A percentile compares a stretch with the other conserved stretches of the same genome.
These are phyloP conservation scores for Xanthoceras sorbifolium DNA, from an alignment of 345 rosid genomes.

Conservation along the genomic window DNA sequence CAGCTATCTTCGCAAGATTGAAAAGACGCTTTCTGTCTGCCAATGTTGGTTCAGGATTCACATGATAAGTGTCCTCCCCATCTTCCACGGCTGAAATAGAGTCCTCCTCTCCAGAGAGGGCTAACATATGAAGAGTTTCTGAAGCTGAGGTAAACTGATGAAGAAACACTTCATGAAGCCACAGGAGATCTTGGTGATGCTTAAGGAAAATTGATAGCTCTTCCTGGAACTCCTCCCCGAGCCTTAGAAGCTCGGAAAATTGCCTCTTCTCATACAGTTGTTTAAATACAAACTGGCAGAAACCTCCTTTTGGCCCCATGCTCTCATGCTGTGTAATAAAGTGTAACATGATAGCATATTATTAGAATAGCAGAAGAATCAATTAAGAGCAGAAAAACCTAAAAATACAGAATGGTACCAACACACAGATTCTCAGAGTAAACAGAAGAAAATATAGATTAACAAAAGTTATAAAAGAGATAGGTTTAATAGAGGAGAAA, in stretches of 20 bases:
- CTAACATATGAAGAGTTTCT: constrained; percentile 77
- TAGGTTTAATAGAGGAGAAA: not conserved
- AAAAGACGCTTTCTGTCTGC: constrained; percentile 76
- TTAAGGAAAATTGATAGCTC: constrained; percentile 71
- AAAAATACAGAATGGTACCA: not conserved
- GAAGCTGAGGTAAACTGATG: constrained; percentile 86
- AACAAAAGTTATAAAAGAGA: not conserved
- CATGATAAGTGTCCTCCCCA: constrained; percentile 31
- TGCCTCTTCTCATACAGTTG: constrained; percentile 67
- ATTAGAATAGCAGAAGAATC: constrained; percentile 15
- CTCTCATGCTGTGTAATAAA: constrained; percentile 66
- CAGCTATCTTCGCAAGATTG: constrained; percentile 85
- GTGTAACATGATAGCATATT: constrained; percentile 12
- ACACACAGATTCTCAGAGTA: not conserved
- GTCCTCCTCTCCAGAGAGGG: constrained; percentile 67
- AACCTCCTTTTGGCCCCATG: constrained; percentile 91
- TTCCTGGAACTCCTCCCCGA: constrained; percentile 93
- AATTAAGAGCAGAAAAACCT: constrained; percentile 4
- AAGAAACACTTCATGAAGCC: constrained; percentile 92
- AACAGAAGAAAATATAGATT: not conserved
- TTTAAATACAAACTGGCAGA: constrained; percentile 84
- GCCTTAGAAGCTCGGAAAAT: constrained; percentile 78
- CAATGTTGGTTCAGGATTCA: constrained; percentile 42
- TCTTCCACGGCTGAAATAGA: constrained; percentile 45
- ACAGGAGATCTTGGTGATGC: constrained; percentile 60